Conservation (phyloP, 805 yeast genomes). For the Maudiozyma pseudohumilis region DNA sequence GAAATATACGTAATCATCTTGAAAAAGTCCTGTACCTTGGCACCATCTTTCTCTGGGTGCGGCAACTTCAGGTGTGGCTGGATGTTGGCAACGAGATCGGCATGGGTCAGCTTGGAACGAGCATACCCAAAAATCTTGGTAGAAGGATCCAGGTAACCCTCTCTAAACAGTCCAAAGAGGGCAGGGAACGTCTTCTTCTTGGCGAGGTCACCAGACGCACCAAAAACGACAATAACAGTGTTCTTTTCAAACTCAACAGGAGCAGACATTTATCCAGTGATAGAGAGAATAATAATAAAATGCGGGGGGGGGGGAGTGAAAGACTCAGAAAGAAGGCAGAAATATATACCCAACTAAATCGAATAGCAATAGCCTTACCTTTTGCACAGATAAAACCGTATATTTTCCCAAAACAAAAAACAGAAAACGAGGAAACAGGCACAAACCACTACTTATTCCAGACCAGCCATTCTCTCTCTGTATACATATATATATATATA, state of each 20-base stretch:
- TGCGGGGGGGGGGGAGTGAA: too few species aligned
- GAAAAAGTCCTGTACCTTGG: conserved; percentile 53
- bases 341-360: too few species aligned
- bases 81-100: conserved; percentile 60
- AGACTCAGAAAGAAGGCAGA: too few species aligned
- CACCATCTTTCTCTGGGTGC: conserved; percentile 34
- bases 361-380: too few species aligned
- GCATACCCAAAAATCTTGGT: conserved; percentile 86
- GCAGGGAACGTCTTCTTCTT: conserved; percentile 93
- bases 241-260: conserved; percentile 45
- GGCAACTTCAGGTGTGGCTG: conserved; percentile 47
- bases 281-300: too few species aligned
- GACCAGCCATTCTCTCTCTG: too few species aligned
- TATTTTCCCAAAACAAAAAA: too few species aligned
- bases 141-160: conserved; percentile 63
- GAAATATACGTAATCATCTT: conserved; percentile 53
- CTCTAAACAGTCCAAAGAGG: conserved; percentile 60
- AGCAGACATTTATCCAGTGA: too few species aligned
- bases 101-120: conserved; percentile 59
- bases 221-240: conserved; percentile 71
- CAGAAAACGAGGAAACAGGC: too few species aligned
- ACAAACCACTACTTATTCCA: too few species aligned
- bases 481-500: too few species aligned
- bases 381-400: too few species aligned
- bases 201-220: conserved; percentile 92